phyloP scores from a whole-genome alignment of 2,329 filamentous ascomycete species.

The Alternaria hordeiaustralica region DNA sequence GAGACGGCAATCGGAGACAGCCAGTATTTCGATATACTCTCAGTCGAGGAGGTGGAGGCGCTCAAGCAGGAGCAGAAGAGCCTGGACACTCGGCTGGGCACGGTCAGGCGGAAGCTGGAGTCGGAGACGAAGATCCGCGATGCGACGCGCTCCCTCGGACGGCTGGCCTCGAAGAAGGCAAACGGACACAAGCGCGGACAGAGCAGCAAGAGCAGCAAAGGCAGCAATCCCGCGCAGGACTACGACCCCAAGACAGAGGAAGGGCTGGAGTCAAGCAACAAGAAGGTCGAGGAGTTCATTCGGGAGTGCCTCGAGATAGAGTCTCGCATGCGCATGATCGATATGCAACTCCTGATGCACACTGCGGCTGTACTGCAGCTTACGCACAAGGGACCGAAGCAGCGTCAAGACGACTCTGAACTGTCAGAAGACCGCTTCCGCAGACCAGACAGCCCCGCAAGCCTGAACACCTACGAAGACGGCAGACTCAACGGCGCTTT shows the following conservation, averaged over 20 bases:
- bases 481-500: constrained; percentile 64
- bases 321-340: constrained; percentile 74
- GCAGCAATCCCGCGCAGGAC: constrained; percentile 36
- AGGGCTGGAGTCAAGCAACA: constrained; percentile 75
- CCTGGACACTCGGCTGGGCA: constrained; percentile 78
- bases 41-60: constrained; percentile 88
- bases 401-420: constrained; percentile 58
- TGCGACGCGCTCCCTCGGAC: constrained; percentile 84
- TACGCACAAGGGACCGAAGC: constrained; percentile 78
- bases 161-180: constrained; percentile 72
- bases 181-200: constrained; percentile 58
- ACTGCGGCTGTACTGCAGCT: constrained; percentile 91
- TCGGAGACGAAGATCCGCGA: constrained; percentile 95
- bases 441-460: constrained; percentile 76
- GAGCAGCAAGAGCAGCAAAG: constrained; percentile 59
- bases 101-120: constrained; percentile 79
- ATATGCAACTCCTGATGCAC: constrained; percentile 81
- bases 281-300: constrained; percentile 84
- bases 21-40: constrained; percentile 81
- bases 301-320: constrained; percentile 81
- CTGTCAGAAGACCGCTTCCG: constrained; percentile 36
- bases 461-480: constrained; percentile 72
- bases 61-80: constrained; percentile 85
- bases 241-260: constrained; percentile 65
- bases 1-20: constrained; percentile 93